phyloP scores from a whole-genome alignment of 345 rosid genomes.

The Aquilaria yunnanensis region DNA sequence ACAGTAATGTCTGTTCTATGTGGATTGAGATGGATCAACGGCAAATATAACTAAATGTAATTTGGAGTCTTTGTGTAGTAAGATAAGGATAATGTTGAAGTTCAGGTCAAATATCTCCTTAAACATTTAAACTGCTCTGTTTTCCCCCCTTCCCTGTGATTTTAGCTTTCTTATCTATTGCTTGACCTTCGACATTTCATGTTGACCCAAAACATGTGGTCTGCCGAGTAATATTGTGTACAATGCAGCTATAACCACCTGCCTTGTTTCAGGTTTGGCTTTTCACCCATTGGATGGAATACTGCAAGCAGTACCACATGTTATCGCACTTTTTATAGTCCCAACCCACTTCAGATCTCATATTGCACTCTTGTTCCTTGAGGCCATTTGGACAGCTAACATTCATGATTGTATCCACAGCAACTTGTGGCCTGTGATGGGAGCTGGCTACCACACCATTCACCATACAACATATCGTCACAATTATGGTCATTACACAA shows the following conservation, averaged over 20 bases:
- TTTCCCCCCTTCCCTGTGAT: not conserved
- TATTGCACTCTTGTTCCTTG: slow-evolving; percentile 63
- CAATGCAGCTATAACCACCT: not conserved
- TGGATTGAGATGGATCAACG: too few species aligned
- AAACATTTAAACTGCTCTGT: too few species aligned
- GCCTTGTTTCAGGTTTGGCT: slow-evolving; percentile 62
- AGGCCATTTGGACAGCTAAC: slow-evolving; percentile 88
- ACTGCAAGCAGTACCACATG: slow-evolving; percentile 89
- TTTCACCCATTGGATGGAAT: slow-evolving; percentile 91
- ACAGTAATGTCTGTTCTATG: too few species aligned
- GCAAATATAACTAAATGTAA: too few species aligned
- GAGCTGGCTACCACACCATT: slow-evolving; percentile 96
- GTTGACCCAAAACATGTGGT: too few species aligned
- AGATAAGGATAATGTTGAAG: too few species aligned
- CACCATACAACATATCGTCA: slow-evolving; percentile 97
- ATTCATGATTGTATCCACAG: slow-evolving; percentile 91
- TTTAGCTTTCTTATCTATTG: not conserved
- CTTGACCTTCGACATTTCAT: too few species aligned
- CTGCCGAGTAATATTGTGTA: too few species aligned
- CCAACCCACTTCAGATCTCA: slow-evolving; percentile 83
- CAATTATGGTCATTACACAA: slow-evolving; percentile 92
- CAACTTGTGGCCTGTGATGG: slow-evolving; percentile 90
- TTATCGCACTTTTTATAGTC: slow-evolving; percentile 55
- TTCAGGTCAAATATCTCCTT: too few species aligned
- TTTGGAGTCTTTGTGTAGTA: too few species aligned